These are phyloP conservation scores for Verbena officinalis DNA, from an alignment of 257 asterid genomes.

Conservation along the genomic window DNA sequence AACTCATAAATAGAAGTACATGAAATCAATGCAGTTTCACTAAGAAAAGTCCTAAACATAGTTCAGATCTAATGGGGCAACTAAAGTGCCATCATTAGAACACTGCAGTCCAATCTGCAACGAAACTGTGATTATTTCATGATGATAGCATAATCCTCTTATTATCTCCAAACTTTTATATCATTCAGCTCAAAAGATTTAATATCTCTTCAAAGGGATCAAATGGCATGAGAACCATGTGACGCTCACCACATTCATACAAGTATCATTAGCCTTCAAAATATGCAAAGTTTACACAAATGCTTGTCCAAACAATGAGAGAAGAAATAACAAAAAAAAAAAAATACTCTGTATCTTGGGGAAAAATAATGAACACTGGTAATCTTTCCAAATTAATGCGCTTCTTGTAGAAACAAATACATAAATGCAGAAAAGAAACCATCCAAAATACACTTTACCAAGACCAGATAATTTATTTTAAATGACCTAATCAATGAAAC, in stretches of 20 bases:
- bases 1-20: constrained; percentile 17
- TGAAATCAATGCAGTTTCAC: constrained; percentile 13
- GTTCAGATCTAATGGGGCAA: constrained; percentile 6
- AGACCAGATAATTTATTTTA: neutral
- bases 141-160: neutral
- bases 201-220: constrained; percentile 5
- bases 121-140: neutral
- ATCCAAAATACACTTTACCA: constrained; percentile 20
- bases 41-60: neutral
- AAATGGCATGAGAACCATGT: constrained; percentile 19
- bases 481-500: constrained; percentile 17
- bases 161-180: neutral
- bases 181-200: constrained; percentile 4
- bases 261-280: neutral
- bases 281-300: constrained; percentile 5
- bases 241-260: constrained; percentile 12
- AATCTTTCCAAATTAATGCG: constrained; percentile 9
- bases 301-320: neutral
- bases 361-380: neutral
- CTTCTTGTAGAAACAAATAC: constrained; percentile 3
- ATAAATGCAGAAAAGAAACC: constrained; percentile 17
- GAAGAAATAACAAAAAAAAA: too few relatives aligned
- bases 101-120: constrained; percentile 16
- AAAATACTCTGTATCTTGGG: neutral
- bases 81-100: constrained; percentile 13